Evolutionary conservation across 306 rosid genomes (phyloP), one percentile per base, ranked within the genome.

Genomic region (Vigna angularis): DNA sequence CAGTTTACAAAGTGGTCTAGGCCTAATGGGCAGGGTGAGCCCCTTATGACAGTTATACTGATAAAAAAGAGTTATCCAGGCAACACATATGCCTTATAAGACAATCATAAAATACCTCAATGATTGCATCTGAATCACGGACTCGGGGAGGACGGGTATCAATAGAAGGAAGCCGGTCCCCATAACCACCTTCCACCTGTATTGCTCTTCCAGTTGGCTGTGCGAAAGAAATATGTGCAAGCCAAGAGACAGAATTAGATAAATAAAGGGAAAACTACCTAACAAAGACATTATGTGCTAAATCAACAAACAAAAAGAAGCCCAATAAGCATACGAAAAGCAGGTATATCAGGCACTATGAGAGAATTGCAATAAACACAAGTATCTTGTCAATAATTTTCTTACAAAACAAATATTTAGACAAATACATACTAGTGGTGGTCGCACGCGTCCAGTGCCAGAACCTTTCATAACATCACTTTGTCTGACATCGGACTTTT

Each of bases 121-220:
- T 96, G 81, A 96, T 86, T n/a, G 99, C 94, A 86, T 96, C 99
- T 48, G 97, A 85, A 87, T 96, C 99, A 63, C 99, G 99, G 42
- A 87, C 83, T 67, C 99, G 89, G 40, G 98, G 96, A 66, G 97
- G 96, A 22, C 99, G 93, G 64, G 96, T 96, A 79, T 96, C 99
- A 83, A 93, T 87, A 36, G 99, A 93, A 68, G 99, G 99, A 73
- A 96, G 89, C 70, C 99, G 96, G 79, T 96, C 99, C 49, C 98
- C 99, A 72, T 61, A 90, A 74, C 99, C 98, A 84, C 94, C 87
- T 93, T 96, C 99, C 78, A 96, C 99, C 89, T 96, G 99, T 81
- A 96, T 96, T 81, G 99, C 98, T 83, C 99, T 93, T 70, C 99
- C 99, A 72, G 97, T 80, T 83, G 98, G 99, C 99, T 93, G 86